Evolutionary conservation across 441 rosid species (phyloP).

Genomic region (Rhodomyrtus psidioides): DNA sequence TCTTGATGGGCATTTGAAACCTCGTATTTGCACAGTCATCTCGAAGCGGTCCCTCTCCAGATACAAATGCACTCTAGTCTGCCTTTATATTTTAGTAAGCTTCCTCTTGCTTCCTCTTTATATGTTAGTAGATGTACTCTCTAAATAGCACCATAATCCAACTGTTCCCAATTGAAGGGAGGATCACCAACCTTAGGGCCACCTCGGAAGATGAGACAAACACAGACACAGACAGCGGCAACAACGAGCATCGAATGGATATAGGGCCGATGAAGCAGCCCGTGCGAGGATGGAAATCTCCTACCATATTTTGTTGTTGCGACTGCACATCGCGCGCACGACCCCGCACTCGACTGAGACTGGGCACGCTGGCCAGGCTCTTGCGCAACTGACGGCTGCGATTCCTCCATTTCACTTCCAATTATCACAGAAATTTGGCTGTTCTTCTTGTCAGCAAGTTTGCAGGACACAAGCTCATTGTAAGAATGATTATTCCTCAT

Average conservation of each 20-base stretch:
- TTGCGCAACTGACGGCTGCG: slow-evolving; percentile 7
- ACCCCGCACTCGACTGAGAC: slow-evolving; percentile 5
- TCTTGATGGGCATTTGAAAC: background rate
- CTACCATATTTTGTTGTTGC: slow-evolving; percentile 38
- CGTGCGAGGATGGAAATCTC: slow-evolving; percentile 42
- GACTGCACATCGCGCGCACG: slow-evolving; percentile 58
- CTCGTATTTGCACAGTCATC: background rate
- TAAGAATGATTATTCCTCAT: slow-evolving; percentile 62
- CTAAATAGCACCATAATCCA: slow-evolving; percentile 66
- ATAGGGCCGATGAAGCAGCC: slow-evolving; percentile 74
- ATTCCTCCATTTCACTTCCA: slow-evolving; percentile 26
- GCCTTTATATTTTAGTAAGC: background rate
- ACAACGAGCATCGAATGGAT: slow-evolving; percentile 84
- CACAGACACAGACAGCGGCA: slow-evolving; percentile 93
- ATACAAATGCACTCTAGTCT: background rate
- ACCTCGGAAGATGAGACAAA: slow-evolving; percentile 76
- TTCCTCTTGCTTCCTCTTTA: background rate
- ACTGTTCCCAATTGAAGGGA: slow-evolving; percentile 69
- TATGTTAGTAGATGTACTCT: background rate
- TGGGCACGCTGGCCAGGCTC: slow-evolving; percentile 7
- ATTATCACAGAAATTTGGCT: slow-evolving; percentile 57
- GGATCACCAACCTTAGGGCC: slow-evolving; percentile 47
- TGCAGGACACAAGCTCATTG: slow-evolving; percentile 59
- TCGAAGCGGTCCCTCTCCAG: background rate
- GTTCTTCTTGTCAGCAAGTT: slow-evolving; percentile 53